These are phyloP conservation scores for Rhodotorula glutinis DNA, from an alignment of 1,284 basidiomycete species.

Conservation along the genomic window DNA sequence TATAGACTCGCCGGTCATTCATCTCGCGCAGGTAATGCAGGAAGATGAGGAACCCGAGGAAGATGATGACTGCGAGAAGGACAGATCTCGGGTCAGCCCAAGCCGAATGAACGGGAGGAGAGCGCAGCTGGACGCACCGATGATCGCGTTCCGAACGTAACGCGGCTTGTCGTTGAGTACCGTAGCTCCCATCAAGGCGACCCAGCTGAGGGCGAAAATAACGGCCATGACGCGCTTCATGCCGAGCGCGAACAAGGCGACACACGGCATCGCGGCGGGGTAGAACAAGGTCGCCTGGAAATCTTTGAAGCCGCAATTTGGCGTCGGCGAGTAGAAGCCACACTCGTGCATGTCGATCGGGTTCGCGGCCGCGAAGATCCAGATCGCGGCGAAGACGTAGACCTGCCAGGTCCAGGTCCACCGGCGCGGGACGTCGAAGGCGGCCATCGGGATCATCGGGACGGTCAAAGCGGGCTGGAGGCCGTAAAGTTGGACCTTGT, in stretches of 20 bases:
- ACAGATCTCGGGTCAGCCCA: no score
- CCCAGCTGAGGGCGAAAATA: conserved; percentile 55
- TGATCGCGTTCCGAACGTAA: conserved; percentile 29
- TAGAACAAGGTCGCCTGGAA: conserved; percentile 48
- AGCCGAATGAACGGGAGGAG: no score
- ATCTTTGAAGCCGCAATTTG: conserved; percentile 18
- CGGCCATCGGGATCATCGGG: conserved; percentile 57
- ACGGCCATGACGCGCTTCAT: conserved; percentile 65
- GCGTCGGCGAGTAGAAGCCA: conserved; percentile 6
- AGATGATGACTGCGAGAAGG: conserved; percentile 57
- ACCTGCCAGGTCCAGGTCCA: conserved; percentile 61
- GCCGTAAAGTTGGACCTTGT: conserved; percentile 50
- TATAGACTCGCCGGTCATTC: conserved; percentile 61
- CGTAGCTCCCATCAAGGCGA: conserved; percentile 24
- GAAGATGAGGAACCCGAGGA: conserved; percentile 53
- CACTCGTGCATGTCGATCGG: conserved; percentile 48
- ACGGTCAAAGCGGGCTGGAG: conserved; percentile 53
- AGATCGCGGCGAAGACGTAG: conserved; percentile 57
- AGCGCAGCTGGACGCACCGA: conserved; percentile 18
- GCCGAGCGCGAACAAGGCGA: conserved; percentile 72
- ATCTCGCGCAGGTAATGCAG: conserved; percentile 51
- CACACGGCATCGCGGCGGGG: conserved; percentile 64
- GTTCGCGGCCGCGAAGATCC: conserved; percentile 53
- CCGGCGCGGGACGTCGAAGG: conserved; percentile 66
- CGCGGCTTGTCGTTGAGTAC: conserved; percentile 15